Evolutionary conservation across 306 rosid genomes (phyloP).

Genomic region (Cucumis sativus): DNA sequence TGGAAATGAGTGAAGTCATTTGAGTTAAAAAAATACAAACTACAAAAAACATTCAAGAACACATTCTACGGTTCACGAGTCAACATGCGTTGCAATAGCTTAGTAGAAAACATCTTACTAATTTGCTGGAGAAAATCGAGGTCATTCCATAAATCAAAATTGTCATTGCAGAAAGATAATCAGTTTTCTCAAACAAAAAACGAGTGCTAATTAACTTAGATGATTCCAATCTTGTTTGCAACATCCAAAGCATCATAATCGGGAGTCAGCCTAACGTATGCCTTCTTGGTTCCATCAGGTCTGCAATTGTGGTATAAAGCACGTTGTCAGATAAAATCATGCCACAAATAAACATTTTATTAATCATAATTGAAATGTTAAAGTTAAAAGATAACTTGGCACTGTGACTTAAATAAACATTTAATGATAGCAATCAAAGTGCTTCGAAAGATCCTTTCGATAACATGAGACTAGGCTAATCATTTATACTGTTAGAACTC

Average conservation of each 20-base stretch:
- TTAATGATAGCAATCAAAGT: too few species aligned
- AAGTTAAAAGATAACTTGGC: neutral
- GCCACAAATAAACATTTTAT: neutral
- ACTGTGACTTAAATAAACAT: too few species aligned
- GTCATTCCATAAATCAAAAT: conserved; percentile 24
- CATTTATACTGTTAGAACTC: neutral
- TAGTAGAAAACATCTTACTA: neutral
- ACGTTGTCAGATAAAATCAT: neutral
- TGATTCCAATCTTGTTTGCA: conserved; percentile 89
- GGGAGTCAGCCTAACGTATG: conserved; percentile 77
- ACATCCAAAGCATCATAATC: conserved; percentile 88
- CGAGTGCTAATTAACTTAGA: conserved; percentile 24
- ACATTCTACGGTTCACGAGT: neutral
- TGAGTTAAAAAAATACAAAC: neutral
- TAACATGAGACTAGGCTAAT: neutral
- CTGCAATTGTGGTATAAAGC: conserved; percentile 21
- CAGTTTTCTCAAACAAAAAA: conserved; percentile 5
- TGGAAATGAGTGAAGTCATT: neutral
- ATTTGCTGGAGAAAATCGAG: neutral
- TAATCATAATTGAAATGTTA: neutral
- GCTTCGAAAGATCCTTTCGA: too few species aligned
- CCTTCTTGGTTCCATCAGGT: conserved; percentile 94
- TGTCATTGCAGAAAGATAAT: conserved; percentile 18
- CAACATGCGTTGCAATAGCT: neutral
- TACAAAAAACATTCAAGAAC: neutral